phyloP scores from a whole-genome alignment of 805 yeast species.

The Sugiyamaella lignohabitans region DNA sequence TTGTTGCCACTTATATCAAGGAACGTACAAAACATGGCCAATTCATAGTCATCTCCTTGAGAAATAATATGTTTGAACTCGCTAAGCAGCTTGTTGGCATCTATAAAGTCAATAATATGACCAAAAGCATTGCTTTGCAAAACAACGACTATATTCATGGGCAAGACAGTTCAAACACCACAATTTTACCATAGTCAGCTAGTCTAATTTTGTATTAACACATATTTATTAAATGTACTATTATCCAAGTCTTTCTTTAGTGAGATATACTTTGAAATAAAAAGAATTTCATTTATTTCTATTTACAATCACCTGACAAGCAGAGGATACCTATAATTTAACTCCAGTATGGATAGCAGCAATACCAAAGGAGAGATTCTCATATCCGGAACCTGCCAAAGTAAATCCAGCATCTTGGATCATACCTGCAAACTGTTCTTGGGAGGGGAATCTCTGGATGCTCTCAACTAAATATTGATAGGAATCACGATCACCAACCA shows the following conservation, averaged over 20 bases:
- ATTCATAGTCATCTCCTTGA: constrained; percentile 86
- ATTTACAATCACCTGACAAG: not conserved
- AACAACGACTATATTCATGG: constrained; percentile 37
- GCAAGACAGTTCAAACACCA: too few species aligned
- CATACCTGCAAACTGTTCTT: constrained; percentile 86
- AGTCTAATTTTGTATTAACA: too few species aligned
- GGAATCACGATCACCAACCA: constrained; percentile 93
- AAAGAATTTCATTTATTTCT: too few species aligned
- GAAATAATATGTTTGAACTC: constrained; percentile 97
- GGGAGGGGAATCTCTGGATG: constrained; percentile 84
- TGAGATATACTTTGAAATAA: too few species aligned
- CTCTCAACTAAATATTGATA: constrained; percentile 95
- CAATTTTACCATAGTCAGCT: too few species aligned
- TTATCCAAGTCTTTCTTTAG: too few species aligned
- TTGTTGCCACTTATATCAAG: constrained; percentile 94
- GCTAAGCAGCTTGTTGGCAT: constrained; percentile 94
- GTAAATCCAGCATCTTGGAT: constrained; percentile 92
- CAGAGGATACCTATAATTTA: constrained; percentile 47
- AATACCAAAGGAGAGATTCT: constrained; percentile 87
- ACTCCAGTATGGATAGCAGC: constrained; percentile 96
- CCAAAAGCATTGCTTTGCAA: constrained; percentile 71
- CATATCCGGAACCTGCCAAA: constrained; percentile 86
- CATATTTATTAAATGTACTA: too few species aligned
- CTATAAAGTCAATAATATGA: constrained; percentile 87
- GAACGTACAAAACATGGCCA: constrained; percentile 96